Base-by-base conservation (phyloP, 1,284 basidiomycete genomes). In the Dichomitus squalens region DNA sequence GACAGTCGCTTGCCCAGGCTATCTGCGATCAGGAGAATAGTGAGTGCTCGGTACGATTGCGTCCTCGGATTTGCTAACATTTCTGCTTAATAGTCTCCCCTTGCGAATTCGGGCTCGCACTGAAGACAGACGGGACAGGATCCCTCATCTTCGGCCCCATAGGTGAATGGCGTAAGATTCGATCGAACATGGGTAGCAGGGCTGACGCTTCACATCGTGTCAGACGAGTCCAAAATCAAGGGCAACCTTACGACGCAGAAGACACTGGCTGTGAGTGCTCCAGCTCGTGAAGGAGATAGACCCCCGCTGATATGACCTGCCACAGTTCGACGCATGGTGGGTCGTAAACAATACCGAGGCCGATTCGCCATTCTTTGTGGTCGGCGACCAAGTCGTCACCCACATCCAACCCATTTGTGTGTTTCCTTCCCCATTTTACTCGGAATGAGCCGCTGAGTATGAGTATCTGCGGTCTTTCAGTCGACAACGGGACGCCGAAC, bases 401-500 rank as follows among this genome's bases (percentile, higher is more conserved):
- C 54, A 51, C 20, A 49, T 59, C 49, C 3, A 46, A 3, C 47
- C 60, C 2, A 54, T 50, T 9, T 57, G 60, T 62, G 0, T 21
- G 54, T 53, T 6, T 3, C 16, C 23, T 31, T 6, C 18, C 29
- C 18, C 18, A 6, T 25, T 16, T 21, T 44, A 21, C 33, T n/a
- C 27, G 0, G n/a, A 8, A 9, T 6, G 12, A 12, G 31, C 7
- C 12, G 31, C 12, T 12, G 12, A 7, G 31, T 33, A 33, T 7
- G 12, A 33, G 31, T 7, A 33, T 7, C 5, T n/a, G 7, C 16
- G 8, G 12, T 33, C 21, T 18, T 6, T 16, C 25, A 62, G 60
- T 63, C 41, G 61, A 63, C 34, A 63, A 20, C 47, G 61, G 61
- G 7, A 50, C 49, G 1, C 55, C 61, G 27, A 63, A 63, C 58